phyloP scores from a whole-genome alignment of 1,284 basidiomycete genomes.

The Marasmius tenuissimus region DNA sequence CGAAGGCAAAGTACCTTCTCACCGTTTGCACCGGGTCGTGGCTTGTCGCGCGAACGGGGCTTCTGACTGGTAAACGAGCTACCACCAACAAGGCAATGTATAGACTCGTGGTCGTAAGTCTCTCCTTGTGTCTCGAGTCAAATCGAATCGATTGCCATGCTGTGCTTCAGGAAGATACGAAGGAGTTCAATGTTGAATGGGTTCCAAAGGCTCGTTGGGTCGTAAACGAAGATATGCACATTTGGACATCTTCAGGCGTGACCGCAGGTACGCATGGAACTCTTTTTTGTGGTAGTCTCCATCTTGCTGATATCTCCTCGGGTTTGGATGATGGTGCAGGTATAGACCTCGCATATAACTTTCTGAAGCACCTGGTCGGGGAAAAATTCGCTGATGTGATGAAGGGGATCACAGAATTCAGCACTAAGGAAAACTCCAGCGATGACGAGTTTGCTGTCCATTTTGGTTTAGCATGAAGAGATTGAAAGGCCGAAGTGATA shows the following conservation, averaged over 20 bases:
- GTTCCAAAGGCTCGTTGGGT: constrained; percentile 37
- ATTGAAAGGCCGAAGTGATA: too few species aligned
- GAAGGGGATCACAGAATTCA: constrained; percentile 29
- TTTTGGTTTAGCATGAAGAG: constrained; percentile 19
- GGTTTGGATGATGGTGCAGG: constrained; percentile 15
- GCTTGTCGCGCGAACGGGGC: constrained; percentile 22
- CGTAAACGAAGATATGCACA: constrained; percentile 31
- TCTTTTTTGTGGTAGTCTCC: not conserved
- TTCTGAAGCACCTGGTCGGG: constrained; percentile 33
- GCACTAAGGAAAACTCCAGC: constrained; percentile 18
- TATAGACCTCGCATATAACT: constrained; percentile 34
- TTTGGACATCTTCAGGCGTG: constrained; percentile 39
- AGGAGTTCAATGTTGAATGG: constrained; percentile 27
- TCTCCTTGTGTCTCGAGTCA: not conserved
- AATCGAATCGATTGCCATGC: not conserved
- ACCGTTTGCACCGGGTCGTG: constrained; percentile 26
- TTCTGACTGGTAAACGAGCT: constrained; percentile 23
- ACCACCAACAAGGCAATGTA: constrained; percentile 26
- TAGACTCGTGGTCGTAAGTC: constrained; percentile 15
- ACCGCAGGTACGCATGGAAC: constrained; percentile 28
- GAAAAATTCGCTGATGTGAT: constrained; percentile 21
- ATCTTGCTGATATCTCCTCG: not conserved
- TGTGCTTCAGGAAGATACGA: constrained; percentile 19
- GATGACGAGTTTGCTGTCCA: constrained; percentile 36
- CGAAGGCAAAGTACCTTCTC: constrained; percentile 19